These are phyloP conservation scores for Pseudotulostoma volvatum DNA, from an alignment of 495 filamentous ascomycete genomes.

Conservation along the genomic window DNA sequence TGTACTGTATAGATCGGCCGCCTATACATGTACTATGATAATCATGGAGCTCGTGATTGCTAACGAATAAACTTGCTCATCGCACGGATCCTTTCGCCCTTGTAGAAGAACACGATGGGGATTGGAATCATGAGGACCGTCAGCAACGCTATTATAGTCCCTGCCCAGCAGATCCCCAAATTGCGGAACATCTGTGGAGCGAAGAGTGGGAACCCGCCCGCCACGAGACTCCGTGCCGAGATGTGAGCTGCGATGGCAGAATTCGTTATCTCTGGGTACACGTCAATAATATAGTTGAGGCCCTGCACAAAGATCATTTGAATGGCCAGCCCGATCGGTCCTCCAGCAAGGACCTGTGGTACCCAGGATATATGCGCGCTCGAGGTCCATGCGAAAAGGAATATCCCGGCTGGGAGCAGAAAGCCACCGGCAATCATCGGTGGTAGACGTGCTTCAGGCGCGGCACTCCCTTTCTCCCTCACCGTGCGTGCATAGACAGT, in stretches of 20 bases:
- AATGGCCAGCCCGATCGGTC: conserved; percentile 38
- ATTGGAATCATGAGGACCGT: conserved; percentile 48
- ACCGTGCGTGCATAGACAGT: conserved; percentile 35
- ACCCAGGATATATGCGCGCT: conserved; percentile 26
- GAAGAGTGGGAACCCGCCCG: conserved; percentile 50
- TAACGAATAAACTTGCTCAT: conserved; percentile 36
- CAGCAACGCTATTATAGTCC: conserved; percentile 48
- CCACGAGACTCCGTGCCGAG: conserved; percentile 43
- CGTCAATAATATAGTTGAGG: conserved; percentile 49
- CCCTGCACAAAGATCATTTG: conserved; percentile 41
- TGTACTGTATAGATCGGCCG: too few relatives aligned
- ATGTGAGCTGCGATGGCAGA: conserved; percentile 54
- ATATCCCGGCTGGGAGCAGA: conserved; percentile 40
- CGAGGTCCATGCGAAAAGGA: conserved; percentile 51
- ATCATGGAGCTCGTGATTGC: too few relatives aligned
- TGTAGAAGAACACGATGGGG: conserved; percentile 54
- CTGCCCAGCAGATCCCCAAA: conserved; percentile 48
- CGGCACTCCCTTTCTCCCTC: conserved; percentile 27
- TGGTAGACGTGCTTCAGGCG: conserved; percentile 42
- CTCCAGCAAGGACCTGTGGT: conserved; percentile 32
- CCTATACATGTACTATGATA: too few relatives aligned
- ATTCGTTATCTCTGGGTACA: conserved; percentile 42
- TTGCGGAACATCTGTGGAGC: conserved; percentile 44
- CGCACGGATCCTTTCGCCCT: conserved; percentile 43
- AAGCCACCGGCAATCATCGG: conserved; percentile 40